Conservation (phyloP, 2,329 filamentous ascomycete species). For the Zasmidium angulare region DNA sequence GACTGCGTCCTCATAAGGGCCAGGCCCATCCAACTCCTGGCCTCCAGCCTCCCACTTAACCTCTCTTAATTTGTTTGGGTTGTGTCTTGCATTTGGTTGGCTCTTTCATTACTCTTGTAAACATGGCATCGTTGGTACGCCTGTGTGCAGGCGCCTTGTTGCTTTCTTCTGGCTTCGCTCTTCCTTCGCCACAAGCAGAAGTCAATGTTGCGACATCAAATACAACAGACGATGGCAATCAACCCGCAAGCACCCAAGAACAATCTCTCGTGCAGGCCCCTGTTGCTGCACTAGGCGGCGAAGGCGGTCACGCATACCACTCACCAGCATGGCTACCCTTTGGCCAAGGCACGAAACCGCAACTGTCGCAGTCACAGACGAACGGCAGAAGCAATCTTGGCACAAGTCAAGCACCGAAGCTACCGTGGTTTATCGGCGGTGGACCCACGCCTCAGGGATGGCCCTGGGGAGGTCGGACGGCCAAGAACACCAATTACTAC, state of each 20-base stretch:
- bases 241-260: conserved; percentile 8
- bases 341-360: conserved; percentile 15
- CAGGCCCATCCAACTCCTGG: background rate
- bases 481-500: conserved; percentile 30
- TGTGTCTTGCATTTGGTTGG: background rate
- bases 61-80: background rate
- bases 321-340: conserved; percentile 22
- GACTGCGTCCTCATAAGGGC: background rate
- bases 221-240: conserved; percentile 9
- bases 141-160: conserved; percentile 1
- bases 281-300: conserved; percentile 16
- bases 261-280: background rate
- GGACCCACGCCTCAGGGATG: conserved; percentile 22
- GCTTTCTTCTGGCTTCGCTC: background rate
- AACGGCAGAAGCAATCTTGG: conserved; percentile 31
- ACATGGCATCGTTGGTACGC: background rate
- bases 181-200: conserved; percentile 1
- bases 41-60: background rate
- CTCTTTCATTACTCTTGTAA: background rate
- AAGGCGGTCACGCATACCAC: conserved; percentile 13
- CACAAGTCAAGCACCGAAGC: conserved; percentile 23
- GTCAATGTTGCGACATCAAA: conserved; percentile 9
- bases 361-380: conserved; percentile 24
- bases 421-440: conserved; percentile 24
- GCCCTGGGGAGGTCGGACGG: conserved; percentile 30